Conservation (phyloP, 495 filamentous ascomycete genomes). For the Penicillium diatomitis region DNA sequence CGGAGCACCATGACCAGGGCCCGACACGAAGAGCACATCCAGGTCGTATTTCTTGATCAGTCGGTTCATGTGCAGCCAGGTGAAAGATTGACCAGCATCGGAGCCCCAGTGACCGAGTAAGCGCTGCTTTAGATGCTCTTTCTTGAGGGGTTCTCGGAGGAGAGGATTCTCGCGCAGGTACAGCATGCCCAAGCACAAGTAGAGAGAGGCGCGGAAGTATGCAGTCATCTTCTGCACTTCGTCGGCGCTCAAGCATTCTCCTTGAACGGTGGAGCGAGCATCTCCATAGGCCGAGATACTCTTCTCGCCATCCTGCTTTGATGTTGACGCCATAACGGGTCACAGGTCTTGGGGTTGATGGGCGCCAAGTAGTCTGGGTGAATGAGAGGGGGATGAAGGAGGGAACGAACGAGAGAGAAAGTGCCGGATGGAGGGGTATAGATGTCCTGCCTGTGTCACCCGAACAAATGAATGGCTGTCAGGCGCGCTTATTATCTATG, state of each 20-base stretch:
- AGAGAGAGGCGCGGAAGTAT: slow-evolving; percentile 63
- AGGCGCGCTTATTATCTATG: too few relatives aligned
- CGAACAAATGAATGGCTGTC: too few relatives aligned
- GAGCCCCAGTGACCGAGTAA: slow-evolving; percentile 68
- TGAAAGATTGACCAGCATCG: slow-evolving; percentile 64
- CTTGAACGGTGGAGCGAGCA: slow-evolving; percentile 55
- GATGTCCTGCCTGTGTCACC: too few relatives aligned
- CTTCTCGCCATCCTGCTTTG: slow-evolving; percentile 1
- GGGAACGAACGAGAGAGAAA: background rate
- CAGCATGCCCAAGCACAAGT: slow-evolving; percentile 67
- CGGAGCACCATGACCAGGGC: slow-evolving; percentile 65
- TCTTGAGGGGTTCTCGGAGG: slow-evolving; percentile 50
- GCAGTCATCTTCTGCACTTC: slow-evolving; percentile 56
- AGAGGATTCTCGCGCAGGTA: slow-evolving; percentile 61
- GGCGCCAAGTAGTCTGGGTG: background rate
- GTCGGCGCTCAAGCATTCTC: slow-evolving; percentile 47
- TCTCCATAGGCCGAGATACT: slow-evolving; percentile 54
- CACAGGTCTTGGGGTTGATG: background rate
- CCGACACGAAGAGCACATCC: slow-evolving; percentile 59
- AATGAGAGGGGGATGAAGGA: background rate
- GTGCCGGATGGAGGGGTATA: background rate
- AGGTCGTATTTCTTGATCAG: slow-evolving; percentile 68
- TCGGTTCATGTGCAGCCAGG: slow-evolving; percentile 69
- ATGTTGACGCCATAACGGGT: slow-evolving; percentile 6
- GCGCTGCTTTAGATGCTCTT: slow-evolving; percentile 57